Evolutionary conservation across 1,139 yeast genomes (phyloP), one percentile per base, ranked within the genome.

Genomic region (Geotrichum aggregatum): DNA sequence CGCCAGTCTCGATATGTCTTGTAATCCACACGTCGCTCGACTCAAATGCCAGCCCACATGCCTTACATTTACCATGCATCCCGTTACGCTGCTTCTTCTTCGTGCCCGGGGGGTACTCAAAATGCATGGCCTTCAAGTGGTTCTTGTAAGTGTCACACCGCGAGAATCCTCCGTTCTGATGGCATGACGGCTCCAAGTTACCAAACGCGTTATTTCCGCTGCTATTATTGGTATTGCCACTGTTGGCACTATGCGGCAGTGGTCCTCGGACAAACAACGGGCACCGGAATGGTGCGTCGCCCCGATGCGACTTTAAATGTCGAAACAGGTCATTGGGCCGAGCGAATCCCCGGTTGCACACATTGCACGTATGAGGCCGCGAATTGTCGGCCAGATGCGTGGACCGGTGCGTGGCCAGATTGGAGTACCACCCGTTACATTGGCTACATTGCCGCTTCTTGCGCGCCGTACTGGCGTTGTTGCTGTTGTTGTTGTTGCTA

Each of bases 61-160:
- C 84, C 65, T 84, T 80, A 70, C 97, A 89, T 56, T 74, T 73
- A 7, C 97, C 97, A 22, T 75, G 67, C 45, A 84, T 87, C 50
- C 79, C 77, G 19, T 71, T 70, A 59, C 97, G 76, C 63, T 87
- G 86, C 59, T 80, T 83, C 69, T 88, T 88, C 63, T 83, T 82
- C 6, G 96, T 88, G 6, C 95, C 96, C 44, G 78, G 77, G 2
- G 97, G 97, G 68, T 89, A 89, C 62, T 81, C 86, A 67, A 89
- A 89, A 66, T 89, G 97, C 59, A 89, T 77, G 3, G 96, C 95
- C 67, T 86, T 87, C 58, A 89, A 74, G 69, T 89, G 97, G 68
- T 88, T 89, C 66, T 89, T 89, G 71, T 81, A 89, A 5, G 97
- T 89, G 67, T 89, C 97, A 66, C 96, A 86, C 45, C 97, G 76